Evolutionary conservation across 352 stramenopile genomes (phyloP), one percentile per base, ranked within the genome.

Genomic region (Globisporangium solare): DNA sequence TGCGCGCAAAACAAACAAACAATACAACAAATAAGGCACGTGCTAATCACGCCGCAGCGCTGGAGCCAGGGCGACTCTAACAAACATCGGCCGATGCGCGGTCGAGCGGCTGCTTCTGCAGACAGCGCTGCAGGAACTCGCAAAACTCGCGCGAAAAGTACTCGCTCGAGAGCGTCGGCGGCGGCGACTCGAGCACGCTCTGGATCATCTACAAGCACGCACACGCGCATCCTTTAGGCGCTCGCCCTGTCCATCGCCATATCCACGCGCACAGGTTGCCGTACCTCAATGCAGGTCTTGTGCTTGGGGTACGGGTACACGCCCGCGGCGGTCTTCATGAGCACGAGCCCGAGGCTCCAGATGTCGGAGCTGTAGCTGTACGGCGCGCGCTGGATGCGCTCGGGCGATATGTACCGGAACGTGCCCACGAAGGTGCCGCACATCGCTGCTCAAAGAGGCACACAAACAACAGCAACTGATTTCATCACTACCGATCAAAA

Each of bases 351-450:
- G 35, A 98, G 83, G 64, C 86, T 94, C 91, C 93, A 98, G 48
- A 98, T 89, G 66, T 98, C 93, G 42, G 79, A 94, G 47, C 77
- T 88, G 70, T 92, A 93, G 61, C 82, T 82, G 75, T 98, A 98
- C 18, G 86, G 74, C 47, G 82, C 71, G 58, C 86, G 75, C 62
- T 96, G 76, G 64, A 93, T 95, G 43, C 96, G 85, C 68, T 98
- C 92, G 5, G 91, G 91, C 7, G 82, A 92, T 77, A 97, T 97
- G 68, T 97, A 98, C 42, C 93, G 91, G 37, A 95, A 95, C 46
- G 91, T 97, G 24, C 92, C 92, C 20, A 97, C 86, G 63, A 96
- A 99, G n/a, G 95, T 98, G 48, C 77, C 84, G 59, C 88, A 97
- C 68, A 97, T 96, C 40, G 97, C 83, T 81, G 77, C 13, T 37